phyloP scores from a whole-genome alignment of 345 rosid species.

The Psidium friedrichsthalianum region DNA sequence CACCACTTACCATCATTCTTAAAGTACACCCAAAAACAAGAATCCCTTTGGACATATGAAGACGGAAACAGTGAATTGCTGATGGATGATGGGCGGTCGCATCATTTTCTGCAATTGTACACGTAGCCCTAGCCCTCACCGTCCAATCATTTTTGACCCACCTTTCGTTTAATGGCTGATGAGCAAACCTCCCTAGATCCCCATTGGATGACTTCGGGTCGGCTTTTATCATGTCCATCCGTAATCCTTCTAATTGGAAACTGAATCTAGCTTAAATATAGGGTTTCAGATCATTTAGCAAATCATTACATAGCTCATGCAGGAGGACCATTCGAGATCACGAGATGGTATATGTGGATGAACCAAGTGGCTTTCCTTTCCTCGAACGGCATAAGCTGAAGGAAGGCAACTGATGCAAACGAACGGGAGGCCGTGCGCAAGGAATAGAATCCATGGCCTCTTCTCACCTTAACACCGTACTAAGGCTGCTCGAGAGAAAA shows the following conservation, averaged over 20 bases:
- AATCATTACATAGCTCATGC: neutral
- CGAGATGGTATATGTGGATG: neutral
- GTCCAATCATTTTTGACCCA: neutral
- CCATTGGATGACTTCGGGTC: neutral
- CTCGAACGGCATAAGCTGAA: neutral
- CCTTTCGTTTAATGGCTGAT: neutral
- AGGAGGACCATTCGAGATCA: neutral
- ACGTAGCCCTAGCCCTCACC: neutral
- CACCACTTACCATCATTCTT: constrained; percentile 9
- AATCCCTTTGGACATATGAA: neutral
- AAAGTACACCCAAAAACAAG: neutral
- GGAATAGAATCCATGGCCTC: neutral
- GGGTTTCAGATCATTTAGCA: neutral
- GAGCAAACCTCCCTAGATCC: constrained; percentile 15
- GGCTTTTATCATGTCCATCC: neutral
- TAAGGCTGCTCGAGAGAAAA: neutral
- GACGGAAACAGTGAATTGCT: neutral
- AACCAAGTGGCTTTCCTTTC: neutral
- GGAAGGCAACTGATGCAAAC: neutral
- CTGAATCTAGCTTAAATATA: neutral
- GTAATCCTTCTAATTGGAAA: neutral
- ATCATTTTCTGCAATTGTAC: neutral
- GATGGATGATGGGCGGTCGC: neutral
- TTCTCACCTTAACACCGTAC: neutral
- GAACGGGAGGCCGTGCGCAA: neutral